Conservation (phyloP, 2,329 filamentous ascomycete species). For the Monilinia aucupariae region DNA sequence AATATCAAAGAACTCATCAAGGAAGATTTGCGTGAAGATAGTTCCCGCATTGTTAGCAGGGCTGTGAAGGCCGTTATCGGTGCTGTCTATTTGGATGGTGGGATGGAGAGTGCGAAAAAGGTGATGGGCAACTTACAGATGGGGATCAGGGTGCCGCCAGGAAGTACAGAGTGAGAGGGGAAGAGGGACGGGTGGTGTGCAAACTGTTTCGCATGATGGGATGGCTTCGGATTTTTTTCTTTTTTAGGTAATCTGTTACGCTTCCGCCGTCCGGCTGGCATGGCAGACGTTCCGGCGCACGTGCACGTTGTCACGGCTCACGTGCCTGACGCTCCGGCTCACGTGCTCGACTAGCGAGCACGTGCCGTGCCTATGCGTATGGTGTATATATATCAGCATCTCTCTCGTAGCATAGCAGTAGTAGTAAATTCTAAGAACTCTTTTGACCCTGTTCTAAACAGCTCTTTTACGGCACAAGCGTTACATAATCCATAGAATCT, state of each 20-base stretch:
- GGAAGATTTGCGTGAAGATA: slow-evolving; percentile 22
- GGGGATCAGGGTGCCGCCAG: background rate
- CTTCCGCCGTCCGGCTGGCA: too few relatives aligned
- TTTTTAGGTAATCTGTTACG: too few relatives aligned
- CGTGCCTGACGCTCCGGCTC: too few relatives aligned
- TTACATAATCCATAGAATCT: background rate
- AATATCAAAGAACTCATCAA: slow-evolving; percentile 13
- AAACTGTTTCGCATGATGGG: background rate
- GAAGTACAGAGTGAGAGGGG: background rate
- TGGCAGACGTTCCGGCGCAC: too few relatives aligned
- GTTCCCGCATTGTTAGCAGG: slow-evolving; percentile 18
- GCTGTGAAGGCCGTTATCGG: slow-evolving; percentile 27
- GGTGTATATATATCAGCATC: too few relatives aligned
- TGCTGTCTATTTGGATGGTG: slow-evolving; percentile 28
- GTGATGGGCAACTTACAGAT: slow-evolving; percentile 21
- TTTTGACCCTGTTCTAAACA: too few relatives aligned
- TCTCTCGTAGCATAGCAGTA: too few relatives aligned
- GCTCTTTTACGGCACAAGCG: too few relatives aligned
- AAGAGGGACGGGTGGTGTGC: background rate
- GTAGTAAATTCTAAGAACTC: too few relatives aligned
- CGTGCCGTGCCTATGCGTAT: too few relatives aligned
- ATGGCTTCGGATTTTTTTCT: background rate
- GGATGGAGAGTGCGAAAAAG: slow-evolving; percentile 19
- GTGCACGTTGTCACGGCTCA: too few relatives aligned
- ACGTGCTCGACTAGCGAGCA: too few relatives aligned